These are phyloP conservation scores for Spencermartinsiella europaea DNA, from an alignment of 805 yeast genomes.

Conservation along the genomic window DNA sequence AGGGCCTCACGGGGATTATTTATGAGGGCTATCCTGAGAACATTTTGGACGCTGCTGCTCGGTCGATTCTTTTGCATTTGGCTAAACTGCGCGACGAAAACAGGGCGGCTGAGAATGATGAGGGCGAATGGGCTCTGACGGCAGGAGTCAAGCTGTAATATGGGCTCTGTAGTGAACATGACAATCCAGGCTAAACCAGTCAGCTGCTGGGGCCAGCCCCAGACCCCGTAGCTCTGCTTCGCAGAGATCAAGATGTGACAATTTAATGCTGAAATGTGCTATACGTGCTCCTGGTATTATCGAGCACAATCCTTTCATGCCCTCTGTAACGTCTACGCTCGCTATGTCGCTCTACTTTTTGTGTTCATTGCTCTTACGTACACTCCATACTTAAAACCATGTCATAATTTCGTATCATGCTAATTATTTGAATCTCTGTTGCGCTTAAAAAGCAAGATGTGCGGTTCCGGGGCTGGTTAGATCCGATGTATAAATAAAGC, in stretches of 20 bases:
- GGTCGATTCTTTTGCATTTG: constrained; percentile 30
- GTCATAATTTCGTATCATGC: background rate
- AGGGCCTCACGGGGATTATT: constrained; percentile 23
- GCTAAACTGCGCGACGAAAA: constrained; percentile 25
- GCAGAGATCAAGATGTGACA: too few species aligned
- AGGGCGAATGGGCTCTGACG: constrained; percentile 12
- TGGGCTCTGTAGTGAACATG: too few species aligned
- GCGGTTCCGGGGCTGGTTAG: constrained; percentile 81
- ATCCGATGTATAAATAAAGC: too few species aligned
- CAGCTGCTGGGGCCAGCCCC: too few species aligned
- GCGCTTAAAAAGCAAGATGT: constrained; percentile 74
- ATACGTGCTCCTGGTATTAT: too few species aligned
- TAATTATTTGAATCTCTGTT: constrained; percentile 3
- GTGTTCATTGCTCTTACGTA: background rate
- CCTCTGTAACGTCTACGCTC: too few species aligned
- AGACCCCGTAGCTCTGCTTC: too few species aligned
- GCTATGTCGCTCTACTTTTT: background rate
- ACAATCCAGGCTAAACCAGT: too few species aligned
- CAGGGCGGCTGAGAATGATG: constrained; percentile 10
- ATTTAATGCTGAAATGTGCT: too few species aligned
- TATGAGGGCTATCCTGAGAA: constrained; percentile 26
- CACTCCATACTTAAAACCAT: background rate
- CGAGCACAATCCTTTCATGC: too few species aligned
- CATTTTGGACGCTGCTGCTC: constrained; percentile 29
- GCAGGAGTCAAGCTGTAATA: constrained; percentile 1